phyloP scores from a whole-genome alignment of 2,329 filamentous ascomycete species.

The Paramyrothecium roridum region DNA sequence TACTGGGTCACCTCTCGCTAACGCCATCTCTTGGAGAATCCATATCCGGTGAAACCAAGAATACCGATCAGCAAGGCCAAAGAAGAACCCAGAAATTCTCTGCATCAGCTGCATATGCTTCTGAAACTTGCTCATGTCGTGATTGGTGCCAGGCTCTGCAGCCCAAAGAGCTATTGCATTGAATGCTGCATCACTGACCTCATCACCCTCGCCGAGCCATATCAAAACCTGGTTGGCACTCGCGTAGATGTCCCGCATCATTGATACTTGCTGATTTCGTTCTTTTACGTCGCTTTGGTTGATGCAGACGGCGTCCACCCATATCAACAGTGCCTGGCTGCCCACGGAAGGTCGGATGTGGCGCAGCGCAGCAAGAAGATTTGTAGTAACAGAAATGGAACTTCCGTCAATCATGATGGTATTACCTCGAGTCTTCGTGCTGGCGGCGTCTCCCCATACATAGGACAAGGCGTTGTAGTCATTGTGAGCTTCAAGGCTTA shows the following conservation, averaged over 20 bases:
- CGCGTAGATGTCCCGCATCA: neutral
- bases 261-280: neutral
- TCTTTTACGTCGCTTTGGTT: neutral
- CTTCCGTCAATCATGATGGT: neutral
- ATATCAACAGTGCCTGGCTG: neutral
- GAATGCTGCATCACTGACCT: neutral
- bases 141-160: neutral
- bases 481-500: neutral
- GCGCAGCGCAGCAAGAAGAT: neutral
- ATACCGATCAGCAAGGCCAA: neutral
- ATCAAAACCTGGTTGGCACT: neutral
- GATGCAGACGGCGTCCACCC: neutral
- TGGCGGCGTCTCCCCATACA: neutral
- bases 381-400: neutral
- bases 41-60: neutral
- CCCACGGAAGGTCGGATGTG: neutral
- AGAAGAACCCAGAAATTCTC: neutral
- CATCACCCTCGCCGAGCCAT: neutral
- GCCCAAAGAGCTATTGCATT: neutral
- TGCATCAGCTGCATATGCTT: neutral
- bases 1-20: neutral
- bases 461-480: neutral
- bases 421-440: neutral
- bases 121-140: neutral
- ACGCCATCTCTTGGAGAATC: conserved; percentile 1